A percentile compares a stretch with the other conserved stretches of the same genome.
These are phyloP conservation scores for Starmerella geochares DNA, from an alignment of 805 yeast genomes.

Conservation along the genomic window DNA sequence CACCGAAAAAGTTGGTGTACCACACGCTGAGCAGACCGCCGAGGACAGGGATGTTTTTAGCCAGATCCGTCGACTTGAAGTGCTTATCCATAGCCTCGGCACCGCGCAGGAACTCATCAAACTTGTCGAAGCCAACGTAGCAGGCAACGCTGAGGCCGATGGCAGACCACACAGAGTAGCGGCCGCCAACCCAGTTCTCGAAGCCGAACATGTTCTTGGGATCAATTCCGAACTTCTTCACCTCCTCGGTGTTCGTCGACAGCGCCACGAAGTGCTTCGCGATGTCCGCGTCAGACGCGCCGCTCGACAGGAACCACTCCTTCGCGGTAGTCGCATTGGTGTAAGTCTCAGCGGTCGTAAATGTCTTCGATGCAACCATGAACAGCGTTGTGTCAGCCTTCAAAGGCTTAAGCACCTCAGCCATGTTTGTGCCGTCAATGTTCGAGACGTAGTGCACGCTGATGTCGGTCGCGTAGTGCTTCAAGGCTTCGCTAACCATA, in stretches of 20 bases:
- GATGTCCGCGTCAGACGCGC: slow-evolving; percentile 58
- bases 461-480: slow-evolving; percentile 67
- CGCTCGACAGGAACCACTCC: slow-evolving; percentile 75
- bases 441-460: slow-evolving; percentile 89
- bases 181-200: slow-evolving; percentile 98
- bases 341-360: slow-evolving; percentile 96
- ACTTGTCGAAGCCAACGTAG: slow-evolving; percentile 91
- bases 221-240: slow-evolving; percentile 91
- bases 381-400: slow-evolving; percentile 81
- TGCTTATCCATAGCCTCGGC: slow-evolving; percentile 96
- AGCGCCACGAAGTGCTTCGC: slow-evolving; percentile 97
- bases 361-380: slow-evolving; percentile 90
- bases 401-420: slow-evolving; percentile 70
- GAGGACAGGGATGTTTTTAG: slow-evolving; percentile 79
- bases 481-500: slow-evolving; percentile 97
- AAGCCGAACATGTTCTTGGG: slow-evolving; percentile 97
- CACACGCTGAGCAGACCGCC: slow-evolving; percentile 93
- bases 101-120: slow-evolving; percentile 85
- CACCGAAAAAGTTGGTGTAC: slow-evolving; percentile 97
- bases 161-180: slow-evolving; percentile 99
- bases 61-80: slow-evolving; percentile 72
- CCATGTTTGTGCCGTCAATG: slow-evolving; percentile 96
- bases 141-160: slow-evolving; percentile 93
- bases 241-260: slow-evolving; percentile 86
- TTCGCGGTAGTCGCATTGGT: slow-evolving; percentile 95